These are phyloP conservation scores for Pseudohalonectria lignicola DNA, from an alignment of 2,329 filamentous ascomycete species.

Conservation along the genomic window DNA sequence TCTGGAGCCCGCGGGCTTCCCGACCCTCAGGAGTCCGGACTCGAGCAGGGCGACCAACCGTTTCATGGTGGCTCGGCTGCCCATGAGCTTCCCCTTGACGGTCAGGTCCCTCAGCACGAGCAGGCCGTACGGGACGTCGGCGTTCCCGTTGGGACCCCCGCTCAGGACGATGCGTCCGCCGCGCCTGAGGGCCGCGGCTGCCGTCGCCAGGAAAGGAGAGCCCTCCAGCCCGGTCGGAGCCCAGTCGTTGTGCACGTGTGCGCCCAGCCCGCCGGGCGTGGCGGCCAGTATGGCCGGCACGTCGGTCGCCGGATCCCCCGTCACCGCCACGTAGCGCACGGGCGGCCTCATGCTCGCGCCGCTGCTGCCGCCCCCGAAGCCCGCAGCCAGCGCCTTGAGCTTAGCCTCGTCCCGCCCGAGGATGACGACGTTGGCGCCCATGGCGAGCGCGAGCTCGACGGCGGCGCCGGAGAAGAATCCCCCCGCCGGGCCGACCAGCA, in stretches of 20 bases:
- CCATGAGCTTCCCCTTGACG: constrained; percentile 33
- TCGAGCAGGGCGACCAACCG: constrained; percentile 31
- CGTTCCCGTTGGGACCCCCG: constrained; percentile 16
- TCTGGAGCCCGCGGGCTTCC: constrained; percentile 13
- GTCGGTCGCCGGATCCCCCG: constrained; percentile 26
- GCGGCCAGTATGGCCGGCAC: constrained; percentile 12
- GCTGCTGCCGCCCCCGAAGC: constrained; percentile 11
- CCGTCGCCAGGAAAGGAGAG: constrained; percentile 27
- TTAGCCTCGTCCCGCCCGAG: constrained; percentile 29
- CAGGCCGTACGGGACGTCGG: constrained; percentile 14
- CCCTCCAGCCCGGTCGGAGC: constrained; percentile 25
- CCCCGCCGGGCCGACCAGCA: constrained; percentile 34
- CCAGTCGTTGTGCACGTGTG: constrained; percentile 34
- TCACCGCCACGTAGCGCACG: constrained; percentile 29
- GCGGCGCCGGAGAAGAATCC: constrained; percentile 32
- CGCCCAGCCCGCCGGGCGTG: constrained; percentile 24
- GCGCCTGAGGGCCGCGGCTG: constrained; percentile 19
- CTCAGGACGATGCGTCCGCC: constrained; percentile 23
- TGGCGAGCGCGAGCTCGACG: constrained; percentile 30
- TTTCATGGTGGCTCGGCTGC: constrained; percentile 24
- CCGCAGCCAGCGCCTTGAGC: constrained; percentile 21
- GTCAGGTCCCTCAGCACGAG: constrained; percentile 21
- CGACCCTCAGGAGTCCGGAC: constrained; percentile 20
- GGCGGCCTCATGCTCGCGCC: too few species aligned
- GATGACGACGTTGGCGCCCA: constrained; percentile 39